These are phyloP conservation scores for Pseudonectria buxi DNA, from an alignment of 2,329 filamentous ascomycete species.

Conservation along the genomic window DNA sequence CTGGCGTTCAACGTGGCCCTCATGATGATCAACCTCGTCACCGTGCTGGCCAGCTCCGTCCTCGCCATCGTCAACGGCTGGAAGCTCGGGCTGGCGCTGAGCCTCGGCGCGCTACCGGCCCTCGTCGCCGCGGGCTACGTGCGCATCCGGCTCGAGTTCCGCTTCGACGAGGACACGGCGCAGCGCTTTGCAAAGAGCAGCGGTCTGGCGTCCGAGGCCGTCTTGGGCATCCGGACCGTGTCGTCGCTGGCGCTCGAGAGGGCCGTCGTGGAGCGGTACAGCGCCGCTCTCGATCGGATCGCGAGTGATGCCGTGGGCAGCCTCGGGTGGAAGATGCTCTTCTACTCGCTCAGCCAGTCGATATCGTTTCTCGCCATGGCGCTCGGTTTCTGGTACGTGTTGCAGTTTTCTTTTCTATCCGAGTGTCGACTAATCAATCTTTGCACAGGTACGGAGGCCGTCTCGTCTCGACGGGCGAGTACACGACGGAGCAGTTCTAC, in stretches of 20 bases:
- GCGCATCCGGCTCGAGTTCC: slow-evolving; percentile 42
- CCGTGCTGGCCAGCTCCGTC: slow-evolving; percentile 37
- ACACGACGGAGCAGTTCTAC: slow-evolving; percentile 41
- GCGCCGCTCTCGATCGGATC: slow-evolving; percentile 23
- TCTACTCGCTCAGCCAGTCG: slow-evolving; percentile 35
- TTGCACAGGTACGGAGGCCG: slow-evolving; percentile 30
- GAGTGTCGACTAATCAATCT: too few relatives aligned
- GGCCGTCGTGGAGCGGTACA: slow-evolving; percentile 33
- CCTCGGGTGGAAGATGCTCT: slow-evolving; percentile 34
- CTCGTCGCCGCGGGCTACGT: slow-evolving; percentile 39
- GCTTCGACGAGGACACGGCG: slow-evolving; percentile 38
- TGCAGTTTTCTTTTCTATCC: not conserved
- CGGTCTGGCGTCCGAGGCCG: slow-evolving; percentile 42
- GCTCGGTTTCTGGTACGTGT: slow-evolving; percentile 31
- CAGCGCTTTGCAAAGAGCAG: slow-evolving; percentile 40
- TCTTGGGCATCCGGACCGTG: slow-evolving; percentile 42
- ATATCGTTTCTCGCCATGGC: slow-evolving; percentile 33
- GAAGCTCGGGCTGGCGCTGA: slow-evolving; percentile 43
- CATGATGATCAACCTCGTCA: slow-evolving; percentile 40
- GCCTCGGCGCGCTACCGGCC: slow-evolving; percentile 39
- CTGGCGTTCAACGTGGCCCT: slow-evolving; percentile 42
- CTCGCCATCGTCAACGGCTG: slow-evolving; percentile 41
- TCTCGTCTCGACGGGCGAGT: slow-evolving; percentile 39
- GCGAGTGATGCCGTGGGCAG: slow-evolving; percentile 23
- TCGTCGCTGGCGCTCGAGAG: slow-evolving; percentile 41